These are phyloP conservation scores for Cordyceps pruinosa DNA, from an alignment of 2,329 filamentous ascomycete species.

Conservation along the genomic window DNA sequence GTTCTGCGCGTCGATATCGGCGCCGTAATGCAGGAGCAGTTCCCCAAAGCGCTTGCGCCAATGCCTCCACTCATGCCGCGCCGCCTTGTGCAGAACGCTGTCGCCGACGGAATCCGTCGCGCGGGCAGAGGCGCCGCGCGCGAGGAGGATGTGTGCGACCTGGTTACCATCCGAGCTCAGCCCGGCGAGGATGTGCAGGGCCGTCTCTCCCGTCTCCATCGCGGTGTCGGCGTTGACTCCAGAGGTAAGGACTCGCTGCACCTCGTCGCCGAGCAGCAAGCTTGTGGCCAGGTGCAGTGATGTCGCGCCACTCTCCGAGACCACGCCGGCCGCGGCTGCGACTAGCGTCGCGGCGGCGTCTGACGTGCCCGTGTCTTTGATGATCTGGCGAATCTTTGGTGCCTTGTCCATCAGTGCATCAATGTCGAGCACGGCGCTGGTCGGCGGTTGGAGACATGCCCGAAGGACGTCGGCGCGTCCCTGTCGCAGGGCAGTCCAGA, in stretches of 20 bases:
- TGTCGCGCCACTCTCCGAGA: neutral
- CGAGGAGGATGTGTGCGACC: neutral
- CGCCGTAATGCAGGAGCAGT: neutral
- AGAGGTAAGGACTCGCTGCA: neutral
- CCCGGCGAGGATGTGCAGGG: neutral
- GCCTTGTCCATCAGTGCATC: neutral
- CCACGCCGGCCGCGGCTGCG: neutral
- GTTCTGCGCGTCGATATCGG: neutral
- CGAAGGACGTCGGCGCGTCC: neutral
- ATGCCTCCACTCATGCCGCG: neutral
- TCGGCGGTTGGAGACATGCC: neutral
- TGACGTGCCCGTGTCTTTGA: neutral
- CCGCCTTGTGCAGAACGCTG: neutral
- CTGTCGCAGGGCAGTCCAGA: neutral
- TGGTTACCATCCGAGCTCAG: neutral
- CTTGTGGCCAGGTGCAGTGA: neutral
- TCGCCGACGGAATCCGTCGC: neutral
- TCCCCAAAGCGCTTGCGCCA: neutral
- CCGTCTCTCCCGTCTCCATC: neutral
- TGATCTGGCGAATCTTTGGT: neutral
- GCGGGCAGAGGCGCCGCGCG: neutral
- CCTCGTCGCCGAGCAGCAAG: neutral
- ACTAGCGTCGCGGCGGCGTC: neutral
- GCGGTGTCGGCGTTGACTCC: neutral
- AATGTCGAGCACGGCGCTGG: neutral